phyloP scores from a whole-genome alignment of 2,329 filamentous ascomycete species.

The Cytospora piceicola region DNA sequence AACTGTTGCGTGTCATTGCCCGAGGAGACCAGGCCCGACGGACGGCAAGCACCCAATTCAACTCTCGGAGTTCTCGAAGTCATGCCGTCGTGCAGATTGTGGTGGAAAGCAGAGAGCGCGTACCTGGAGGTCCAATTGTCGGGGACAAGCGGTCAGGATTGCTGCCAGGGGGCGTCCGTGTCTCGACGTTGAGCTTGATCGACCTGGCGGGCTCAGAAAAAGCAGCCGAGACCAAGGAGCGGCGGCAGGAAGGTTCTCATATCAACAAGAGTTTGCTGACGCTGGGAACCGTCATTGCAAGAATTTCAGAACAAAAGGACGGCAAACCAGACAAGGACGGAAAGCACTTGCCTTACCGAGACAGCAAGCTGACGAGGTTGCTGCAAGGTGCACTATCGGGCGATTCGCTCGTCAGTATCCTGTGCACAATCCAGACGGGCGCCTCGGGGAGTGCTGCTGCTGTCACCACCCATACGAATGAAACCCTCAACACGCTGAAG shows the following conservation, averaged over 20 bases:
- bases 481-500: constrained; percentile 95
- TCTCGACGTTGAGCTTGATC: constrained; percentile 93
- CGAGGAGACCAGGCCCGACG: constrained; percentile 88
- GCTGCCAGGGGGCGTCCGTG: constrained; percentile 84
- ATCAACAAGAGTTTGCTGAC: constrained; percentile 99
- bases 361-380: constrained; percentile 94
- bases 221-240: constrained; percentile 92
- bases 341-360: constrained; percentile 93
- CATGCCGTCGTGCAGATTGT: constrained; percentile 99
- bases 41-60: constrained; percentile 95
- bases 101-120: constrained; percentile 90
- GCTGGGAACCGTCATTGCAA: constrained; percentile 90
- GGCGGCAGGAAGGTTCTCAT: constrained; percentile 90
- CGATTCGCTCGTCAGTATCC: constrained; percentile 92
- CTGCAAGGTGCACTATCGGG: constrained; percentile 92
- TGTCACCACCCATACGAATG: constrained; percentile 75
- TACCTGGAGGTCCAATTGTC: constrained; percentile 53
- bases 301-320: constrained; percentile 84
- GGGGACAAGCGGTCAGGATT: constrained; percentile 71
- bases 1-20: constrained; percentile 91
- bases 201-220: constrained; percentile 96
- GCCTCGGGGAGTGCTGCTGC: constrained; percentile 71
- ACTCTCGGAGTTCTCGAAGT: constrained; percentile 93
- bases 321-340: constrained; percentile 78
- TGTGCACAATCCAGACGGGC: constrained; percentile 95